Conservation (phyloP, 2,329 filamentous ascomycete species). For the Aspergillus persii region DNA sequence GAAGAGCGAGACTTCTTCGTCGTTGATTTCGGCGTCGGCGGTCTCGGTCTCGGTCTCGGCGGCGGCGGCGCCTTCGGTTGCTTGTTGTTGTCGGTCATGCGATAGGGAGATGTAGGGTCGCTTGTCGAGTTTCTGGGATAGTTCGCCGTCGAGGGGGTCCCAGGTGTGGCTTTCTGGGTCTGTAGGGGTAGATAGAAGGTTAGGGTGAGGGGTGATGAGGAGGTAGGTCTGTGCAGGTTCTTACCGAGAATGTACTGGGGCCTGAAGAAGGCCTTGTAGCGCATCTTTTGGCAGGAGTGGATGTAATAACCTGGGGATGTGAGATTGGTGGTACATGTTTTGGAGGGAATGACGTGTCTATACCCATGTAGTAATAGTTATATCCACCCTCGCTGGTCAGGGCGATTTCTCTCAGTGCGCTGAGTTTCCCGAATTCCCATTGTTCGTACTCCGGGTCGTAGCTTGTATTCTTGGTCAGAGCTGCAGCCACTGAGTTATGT, state of each 20-base stretch:
- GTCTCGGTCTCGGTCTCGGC: slow-evolving; percentile 1
- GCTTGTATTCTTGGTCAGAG: slow-evolving; percentile 26
- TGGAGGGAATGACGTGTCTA: slow-evolving; percentile 4
- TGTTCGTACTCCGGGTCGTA: slow-evolving; percentile 61
- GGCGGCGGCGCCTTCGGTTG: neutral
- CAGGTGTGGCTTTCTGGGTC: slow-evolving; percentile 48
- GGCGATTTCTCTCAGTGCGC: slow-evolving; percentile 59
- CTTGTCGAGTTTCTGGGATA: slow-evolving; percentile 41
- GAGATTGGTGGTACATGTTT: neutral
- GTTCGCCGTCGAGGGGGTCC: slow-evolving; percentile 44
- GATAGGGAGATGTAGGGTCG: slow-evolving; percentile 47
- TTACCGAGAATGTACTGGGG: slow-evolving; percentile 50
- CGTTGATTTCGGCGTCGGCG: slow-evolving; percentile 28
- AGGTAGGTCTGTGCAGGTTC: slow-evolving; percentile 3
- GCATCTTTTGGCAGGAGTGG: slow-evolving; percentile 54
- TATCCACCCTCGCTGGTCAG: slow-evolving; percentile 56
- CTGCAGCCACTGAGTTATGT: too few species aligned
- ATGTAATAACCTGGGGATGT: slow-evolving; percentile 57
- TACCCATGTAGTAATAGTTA: slow-evolving; percentile 64
- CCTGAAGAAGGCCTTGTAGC: slow-evolving; percentile 48
- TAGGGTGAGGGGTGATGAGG: neutral
- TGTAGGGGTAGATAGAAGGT: slow-evolving; percentile 16
- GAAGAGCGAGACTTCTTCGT: slow-evolving; percentile 46
- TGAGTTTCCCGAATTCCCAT: slow-evolving; percentile 63
- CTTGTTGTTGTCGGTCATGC: slow-evolving; percentile 27